Conservation (phyloP, 2,329 filamentous ascomycete species). For the Colletotrichum agaves region DNA sequence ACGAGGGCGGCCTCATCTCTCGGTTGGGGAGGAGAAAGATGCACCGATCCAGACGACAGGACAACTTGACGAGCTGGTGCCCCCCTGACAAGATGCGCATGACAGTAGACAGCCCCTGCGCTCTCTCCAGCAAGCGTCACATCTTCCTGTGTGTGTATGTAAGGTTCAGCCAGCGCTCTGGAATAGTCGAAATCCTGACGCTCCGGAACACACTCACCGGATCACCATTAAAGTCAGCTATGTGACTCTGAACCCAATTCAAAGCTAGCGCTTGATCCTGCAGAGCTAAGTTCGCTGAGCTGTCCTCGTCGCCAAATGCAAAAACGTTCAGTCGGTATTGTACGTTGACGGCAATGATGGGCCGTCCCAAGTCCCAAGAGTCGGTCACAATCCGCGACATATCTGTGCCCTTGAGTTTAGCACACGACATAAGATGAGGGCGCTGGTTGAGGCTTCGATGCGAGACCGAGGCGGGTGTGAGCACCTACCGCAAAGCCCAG, state of each 20-base stretch:
- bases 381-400: constrained; percentile 48
- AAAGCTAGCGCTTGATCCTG: constrained; percentile 49
- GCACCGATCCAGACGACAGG: constrained; percentile 54
- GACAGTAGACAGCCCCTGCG: constrained; percentile 56
- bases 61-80: constrained; percentile 48
- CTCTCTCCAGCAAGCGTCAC: constrained; percentile 58
- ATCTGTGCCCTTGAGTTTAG: constrained; percentile 42
- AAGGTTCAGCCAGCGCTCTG: not conserved
- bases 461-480: not conserved
- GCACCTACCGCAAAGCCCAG: constrained; percentile 52
- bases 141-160: constrained; percentile 41
- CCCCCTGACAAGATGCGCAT: constrained; percentile 52
- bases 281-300: constrained; percentile 49
- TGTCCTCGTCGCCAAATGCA: constrained; percentile 53
- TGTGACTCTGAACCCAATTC: constrained; percentile 44
- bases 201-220: constrained; percentile 31
- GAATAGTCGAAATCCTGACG: not conserved
- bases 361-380: constrained; percentile 43
- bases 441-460: not conserved
- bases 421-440: not conserved
- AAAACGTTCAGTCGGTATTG: constrained; percentile 47
- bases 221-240: constrained; percentile 44
- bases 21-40: constrained; percentile 55
- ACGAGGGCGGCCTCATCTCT: not conserved
- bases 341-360: constrained; percentile 38